These are phyloP conservation scores for Xylariaceae sp. DNA, from an alignment of 2,329 filamentous ascomycete species.

Conservation along the genomic window DNA sequence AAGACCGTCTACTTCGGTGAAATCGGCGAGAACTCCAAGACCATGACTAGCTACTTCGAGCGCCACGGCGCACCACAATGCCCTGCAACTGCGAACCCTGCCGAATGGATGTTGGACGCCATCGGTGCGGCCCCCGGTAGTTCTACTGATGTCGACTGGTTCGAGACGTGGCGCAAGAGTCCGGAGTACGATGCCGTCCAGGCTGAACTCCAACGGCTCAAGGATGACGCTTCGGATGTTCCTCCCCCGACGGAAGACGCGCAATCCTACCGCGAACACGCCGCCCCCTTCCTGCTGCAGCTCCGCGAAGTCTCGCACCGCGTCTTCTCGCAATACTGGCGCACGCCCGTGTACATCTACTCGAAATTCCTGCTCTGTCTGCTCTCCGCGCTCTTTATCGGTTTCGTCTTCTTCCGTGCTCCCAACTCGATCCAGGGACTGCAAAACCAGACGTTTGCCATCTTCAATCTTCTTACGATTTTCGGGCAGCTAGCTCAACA, in stretches of 20 bases:
- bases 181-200: slow-evolving; percentile 47
- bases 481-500: slow-evolving; percentile 77
- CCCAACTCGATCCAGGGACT: slow-evolving; percentile 71
- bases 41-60: slow-evolving; percentile 72
- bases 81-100: slow-evolving; percentile 68
- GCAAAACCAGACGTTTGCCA: slow-evolving; percentile 81
- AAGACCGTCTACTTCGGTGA: slow-evolving; percentile 79
- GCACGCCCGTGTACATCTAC: slow-evolving; percentile 84
- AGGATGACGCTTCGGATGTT: slow-evolving; percentile 41
- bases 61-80: slow-evolving; percentile 63
- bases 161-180: slow-evolving; percentile 47
- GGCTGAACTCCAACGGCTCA: slow-evolving; percentile 54
- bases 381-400: slow-evolving; percentile 68
- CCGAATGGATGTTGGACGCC: slow-evolving; percentile 72
- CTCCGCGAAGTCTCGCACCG: slow-evolving; percentile 64
- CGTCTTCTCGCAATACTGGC: slow-evolving; percentile 90
- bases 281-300: slow-evolving; percentile 68
- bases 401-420: slow-evolving; percentile 73
- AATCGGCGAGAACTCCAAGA: slow-evolving; percentile 66
- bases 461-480: slow-evolving; percentile 79
- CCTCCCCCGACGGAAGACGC: slow-evolving; percentile 32
- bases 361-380: slow-evolving; percentile 69
- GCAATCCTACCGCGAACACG: slow-evolving; percentile 67
- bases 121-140: slow-evolving; percentile 63
- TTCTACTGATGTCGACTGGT: slow-evolving; percentile 62